Evolutionary conservation across 306 rosid genomes (phyloP), one percentile per base, ranked within the genome.

Genomic region (Sicyos baderoa): DNA sequence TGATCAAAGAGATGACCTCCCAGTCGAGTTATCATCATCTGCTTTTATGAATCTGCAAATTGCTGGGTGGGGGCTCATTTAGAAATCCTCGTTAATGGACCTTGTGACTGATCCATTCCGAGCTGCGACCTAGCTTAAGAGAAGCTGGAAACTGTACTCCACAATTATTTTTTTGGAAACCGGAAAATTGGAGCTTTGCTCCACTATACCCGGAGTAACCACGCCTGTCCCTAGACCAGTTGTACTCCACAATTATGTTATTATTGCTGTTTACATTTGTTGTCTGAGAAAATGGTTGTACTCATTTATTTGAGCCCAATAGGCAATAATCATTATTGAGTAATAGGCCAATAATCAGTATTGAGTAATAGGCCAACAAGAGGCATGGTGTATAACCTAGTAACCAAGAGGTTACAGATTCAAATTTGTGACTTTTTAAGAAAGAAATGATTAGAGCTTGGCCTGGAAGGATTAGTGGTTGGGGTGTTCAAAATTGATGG

Each of bases 301-400:
- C 50, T 61, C 25, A 61, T 37, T 61, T 19, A 61, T 61, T 61
- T n/a, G 29, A 0, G 69, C 50, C 68, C 69, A 18, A 11, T 17
- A 11, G 27, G 47, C 23, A 62, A 37, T 37, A 40, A 40, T 40
- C 40, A 40, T 7, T 40, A 0, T 40, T 40, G 45, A 40, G 45
- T 7, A 40, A 40, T 12, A 40, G 8, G 45, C 45, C 45, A 40
- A 40, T 12, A 40, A 37, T n/a, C n/a, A 40, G 0, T 40, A 0
- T 40, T 40, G 45, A 40, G 45, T 7, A 40, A 40, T 12, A 40
- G 8, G 45, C 45, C 45, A 40, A 40, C 45, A 40, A 37, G 44
- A 5, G 44, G 44, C 40, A 6, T 37, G 9, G 7, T 37, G 1
- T 37, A 7, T 37, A 37, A 37, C 44, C 44, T 37, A 37, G 1